These are phyloP conservation scores for Cladophialophora yegresii DNA, from an alignment of 2,329 filamentous ascomycete genomes.

Conservation along the genomic window DNA sequence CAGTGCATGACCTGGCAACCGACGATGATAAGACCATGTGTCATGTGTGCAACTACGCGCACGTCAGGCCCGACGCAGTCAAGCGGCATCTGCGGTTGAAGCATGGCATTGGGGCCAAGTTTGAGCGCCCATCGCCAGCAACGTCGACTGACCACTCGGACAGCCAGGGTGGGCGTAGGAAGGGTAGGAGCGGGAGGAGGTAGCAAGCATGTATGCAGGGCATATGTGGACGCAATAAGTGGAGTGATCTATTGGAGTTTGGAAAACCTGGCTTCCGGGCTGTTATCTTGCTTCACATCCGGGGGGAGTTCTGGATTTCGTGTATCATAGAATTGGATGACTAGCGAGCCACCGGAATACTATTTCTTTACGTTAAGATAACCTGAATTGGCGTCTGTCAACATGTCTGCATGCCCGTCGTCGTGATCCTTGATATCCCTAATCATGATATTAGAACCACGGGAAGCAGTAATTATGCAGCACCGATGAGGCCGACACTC, in stretches of 20 bases:
- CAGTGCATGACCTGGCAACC: conserved; percentile 16
- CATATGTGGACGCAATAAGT: not conserved
- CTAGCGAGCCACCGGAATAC: not conserved
- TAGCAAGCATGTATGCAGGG: not conserved
- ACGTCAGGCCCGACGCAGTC: conserved; percentile 25
- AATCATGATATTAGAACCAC: not conserved
- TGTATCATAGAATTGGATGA: not conserved
- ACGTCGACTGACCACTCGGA: conserved; percentile 5
- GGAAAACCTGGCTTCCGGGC: not conserved
- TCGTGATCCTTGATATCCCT: not conserved
- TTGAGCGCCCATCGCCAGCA: conserved; percentile 4
- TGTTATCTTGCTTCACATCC: not conserved
- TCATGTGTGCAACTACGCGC: conserved; percentile 16
- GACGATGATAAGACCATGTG: conserved; percentile 14
- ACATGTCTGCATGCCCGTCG: not conserved
- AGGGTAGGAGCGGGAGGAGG: not conserved
- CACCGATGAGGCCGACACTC: not conserved
- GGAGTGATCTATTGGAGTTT: not conserved
- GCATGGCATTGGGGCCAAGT: conserved; percentile 18
- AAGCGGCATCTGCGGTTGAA: conserved; percentile 22
- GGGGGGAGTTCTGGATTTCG: not conserved
- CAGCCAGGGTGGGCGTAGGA: not conserved
- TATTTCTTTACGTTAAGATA: not conserved
- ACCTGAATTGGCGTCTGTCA: not conserved
- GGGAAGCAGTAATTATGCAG: too few relatives aligned